Base-by-base conservation (phyloP, 768 basidiomycete species). In the Tephrocybe sp. region DNA sequence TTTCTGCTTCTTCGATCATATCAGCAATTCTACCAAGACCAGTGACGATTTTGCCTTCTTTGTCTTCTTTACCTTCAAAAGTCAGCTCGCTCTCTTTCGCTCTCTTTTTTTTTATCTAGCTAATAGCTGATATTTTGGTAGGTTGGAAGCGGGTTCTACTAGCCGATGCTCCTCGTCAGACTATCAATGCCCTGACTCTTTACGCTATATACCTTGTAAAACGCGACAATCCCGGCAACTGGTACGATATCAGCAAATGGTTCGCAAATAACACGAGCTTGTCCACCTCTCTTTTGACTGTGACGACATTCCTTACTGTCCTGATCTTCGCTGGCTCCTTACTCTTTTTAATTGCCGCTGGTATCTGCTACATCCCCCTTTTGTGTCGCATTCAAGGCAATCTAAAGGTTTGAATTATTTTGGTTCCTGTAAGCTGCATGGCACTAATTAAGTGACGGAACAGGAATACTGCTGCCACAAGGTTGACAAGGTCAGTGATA, bases 381-480 rank as follows among this genome's bases (percentile, higher is more conserved):
- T 78, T 99, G 22, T 87, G 88, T 64, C 92, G 96, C 62, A 98
- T 99, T 58, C 90, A 89, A 64, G 97, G 96, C 16, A 99, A 99
- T 68, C 72, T 99, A 44, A 99, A 99, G 86, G 90, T 87, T 54
- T 50, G 70, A 54, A 26, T 28, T 15, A 32, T 25, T 27, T 37
- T 39, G 12, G 27, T 43, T n/a, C 8, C 32, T n/a, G 4, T 2
- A 26, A 9, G 45, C 30, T 27, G 31, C 27, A 42, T 44, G 27
- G 12, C 39, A 47, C 26, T 40, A 49, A 24, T 51, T 57, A 30
- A n/a, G 18, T 4, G 25, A 42, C 41, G 7, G 12, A 30, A 55
- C n/a, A 92, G 87, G 96, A 99, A 78, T 98, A 97, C 71, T 92
- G 91, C 68, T 98, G 95, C 66, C 92, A 98, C 75, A 97, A 98